Conservation (phyloP, 2,329 filamentous ascomycete genomes). For the Thelonectria olida region DNA sequence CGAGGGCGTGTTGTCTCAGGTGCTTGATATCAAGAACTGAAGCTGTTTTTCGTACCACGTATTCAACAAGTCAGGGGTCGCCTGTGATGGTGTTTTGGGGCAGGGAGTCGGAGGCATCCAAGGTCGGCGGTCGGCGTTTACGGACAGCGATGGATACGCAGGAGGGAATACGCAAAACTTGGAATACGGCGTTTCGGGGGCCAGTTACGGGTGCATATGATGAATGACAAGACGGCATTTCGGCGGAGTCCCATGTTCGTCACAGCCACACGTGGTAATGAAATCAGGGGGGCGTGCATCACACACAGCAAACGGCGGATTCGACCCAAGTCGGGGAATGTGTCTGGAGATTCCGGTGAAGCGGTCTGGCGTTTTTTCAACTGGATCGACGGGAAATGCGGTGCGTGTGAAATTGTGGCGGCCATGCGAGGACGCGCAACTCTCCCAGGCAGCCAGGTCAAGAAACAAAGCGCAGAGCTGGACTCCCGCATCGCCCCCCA, state of each 20-base stretch:
- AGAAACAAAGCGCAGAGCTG: not conserved
- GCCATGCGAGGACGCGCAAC: conserved; percentile 16
- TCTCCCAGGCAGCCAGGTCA: not conserved
- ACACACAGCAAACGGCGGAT: not conserved
- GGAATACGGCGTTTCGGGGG: conserved; percentile 28
- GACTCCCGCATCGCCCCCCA: not conserved
- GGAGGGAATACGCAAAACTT: not conserved
- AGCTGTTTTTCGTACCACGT: not conserved
- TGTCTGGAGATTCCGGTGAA: conserved; percentile 5
- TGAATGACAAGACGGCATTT: conserved; percentile 6
- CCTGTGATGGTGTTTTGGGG: conserved; percentile 1
- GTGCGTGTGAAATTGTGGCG: conserved; percentile 1
- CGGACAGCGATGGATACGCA: conserved; percentile 3
- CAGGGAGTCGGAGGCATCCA: conserved; percentile 1
- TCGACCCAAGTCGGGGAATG: not conserved
- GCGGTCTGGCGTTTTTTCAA: not conserved
- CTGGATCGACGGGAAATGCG: not conserved
- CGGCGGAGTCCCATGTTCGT: conserved; percentile 1
- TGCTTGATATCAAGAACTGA: conserved; percentile 65
- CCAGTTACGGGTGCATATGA: not conserved
- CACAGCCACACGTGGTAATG: conserved; percentile 3
- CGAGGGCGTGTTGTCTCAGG: conserved; percentile 69
- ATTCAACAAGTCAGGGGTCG: not conserved
- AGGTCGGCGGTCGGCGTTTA: conserved; percentile 23
- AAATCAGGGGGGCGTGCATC: not conserved